Base-by-base conservation (phyloP, 2,329 filamentous ascomycete species). In the Cordyceps fumosorosea region DNA sequence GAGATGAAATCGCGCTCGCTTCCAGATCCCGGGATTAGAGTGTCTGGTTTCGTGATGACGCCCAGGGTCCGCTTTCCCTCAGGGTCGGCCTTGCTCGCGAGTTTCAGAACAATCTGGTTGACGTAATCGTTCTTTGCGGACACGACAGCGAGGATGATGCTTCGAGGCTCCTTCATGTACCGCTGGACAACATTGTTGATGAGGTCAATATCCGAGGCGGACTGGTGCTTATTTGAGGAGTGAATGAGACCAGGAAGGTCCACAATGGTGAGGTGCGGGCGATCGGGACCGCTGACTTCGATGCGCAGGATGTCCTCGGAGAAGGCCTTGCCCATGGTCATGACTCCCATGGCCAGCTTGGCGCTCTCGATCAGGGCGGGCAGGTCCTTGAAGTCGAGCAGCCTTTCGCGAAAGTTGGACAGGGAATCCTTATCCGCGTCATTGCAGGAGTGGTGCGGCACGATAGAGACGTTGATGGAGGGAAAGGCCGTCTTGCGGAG, bases 31-130 rank as follows among this genome's bases (percentile, higher is more conserved):
- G 55, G 55, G 29, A 57, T 57, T 10, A 57, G 55, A 48, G 55
- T n/a, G 29, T 57, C 55, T 29, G 82, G 82, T 68, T 85, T 86
- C 0, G 84, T 86, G 64, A 86, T 80, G 62, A 86, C 76, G 2
- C 83, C 82, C 0, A 86, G 68, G 4, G 48, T 59, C 50, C 32
- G 20, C 3, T 26, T 48, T 2, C 42, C 55, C 12, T 40, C 3
- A 3, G 54, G 54, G 8, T 56, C 54, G 18, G 54, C 40, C 18
- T 56, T 22, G 42, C 40, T 20, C 12, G 61, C 61, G 14, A 63
- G 54, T 8, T 40, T 40, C 7, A 62, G 64, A 10, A 78, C 70
- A 4, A 63, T 63, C 64, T 80, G 77, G 26, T 73, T 76, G 16
- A 70, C 71, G 6, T 70, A 68, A 40, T 80, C 77, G 29, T 75